A percentile compares a stretch with the other conserved stretches of the same genome.
phyloP scores from a whole-genome alignment of 208 protist genomes.

The Crithidia mellificae region DNA sequence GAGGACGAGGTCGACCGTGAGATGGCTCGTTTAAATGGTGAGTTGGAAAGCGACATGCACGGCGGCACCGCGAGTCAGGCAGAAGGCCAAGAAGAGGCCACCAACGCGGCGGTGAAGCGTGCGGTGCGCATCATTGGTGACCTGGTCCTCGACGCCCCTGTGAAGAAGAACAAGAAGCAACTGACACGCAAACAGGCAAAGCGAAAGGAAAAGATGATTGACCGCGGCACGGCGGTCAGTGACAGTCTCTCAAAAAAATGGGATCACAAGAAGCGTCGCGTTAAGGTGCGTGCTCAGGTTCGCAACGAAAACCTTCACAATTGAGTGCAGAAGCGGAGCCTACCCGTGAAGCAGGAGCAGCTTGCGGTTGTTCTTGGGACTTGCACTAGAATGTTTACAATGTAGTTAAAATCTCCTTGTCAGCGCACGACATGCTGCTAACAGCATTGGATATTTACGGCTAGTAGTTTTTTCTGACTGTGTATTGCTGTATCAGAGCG shows the following conservation, averaged over 20 bases:
- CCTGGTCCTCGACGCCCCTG: conserved; percentile 63
- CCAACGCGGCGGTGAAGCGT: conserved; percentile 34
- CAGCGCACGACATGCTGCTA: too few species aligned
- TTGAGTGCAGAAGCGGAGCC: too few species aligned
- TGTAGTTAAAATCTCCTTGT: too few species aligned
- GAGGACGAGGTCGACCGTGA: conserved; percentile 70
- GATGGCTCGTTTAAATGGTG: conserved; percentile 51
- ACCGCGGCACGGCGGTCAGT: conserved; percentile 56
- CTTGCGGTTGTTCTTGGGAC: too few species aligned
- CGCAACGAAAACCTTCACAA: conserved; percentile 84
- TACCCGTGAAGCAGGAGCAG: too few species aligned
- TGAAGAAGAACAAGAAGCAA: conserved; percentile 68
- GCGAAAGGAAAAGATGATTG: conserved; percentile 61
- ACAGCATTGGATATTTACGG: too few species aligned
- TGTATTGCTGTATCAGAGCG: too few species aligned
- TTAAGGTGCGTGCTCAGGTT: conserved; percentile 86
- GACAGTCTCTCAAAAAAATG: conserved; percentile 66
- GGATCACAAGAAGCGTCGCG: conserved; percentile 75
- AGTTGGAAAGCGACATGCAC: conserved; percentile 19
- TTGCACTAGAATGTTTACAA: too few species aligned
- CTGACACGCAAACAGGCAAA: conserved; percentile 74
- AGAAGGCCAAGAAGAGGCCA: neutral
- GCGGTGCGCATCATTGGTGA: conserved; percentile 59
- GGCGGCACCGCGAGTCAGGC: neutral
- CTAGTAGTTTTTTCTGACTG: too few species aligned